phyloP scores from a whole-genome alignment of 768 basidiomycete genomes.

The Russula griseocarnosa region DNA sequence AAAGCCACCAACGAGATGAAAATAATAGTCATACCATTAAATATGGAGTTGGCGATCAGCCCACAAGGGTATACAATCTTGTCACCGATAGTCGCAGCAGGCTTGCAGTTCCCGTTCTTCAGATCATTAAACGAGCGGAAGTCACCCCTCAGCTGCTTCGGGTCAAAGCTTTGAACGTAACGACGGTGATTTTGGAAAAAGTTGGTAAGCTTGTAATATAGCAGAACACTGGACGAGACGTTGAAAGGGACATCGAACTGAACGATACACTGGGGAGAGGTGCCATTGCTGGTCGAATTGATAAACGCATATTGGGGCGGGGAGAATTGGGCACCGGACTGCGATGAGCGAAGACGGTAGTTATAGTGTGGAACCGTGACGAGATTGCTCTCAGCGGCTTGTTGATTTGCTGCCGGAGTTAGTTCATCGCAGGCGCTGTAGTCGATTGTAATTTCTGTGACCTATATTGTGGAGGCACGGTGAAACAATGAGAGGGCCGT shows the following conservation, averaged over 20 bases:
- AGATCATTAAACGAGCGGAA: conserved; percentile 46
- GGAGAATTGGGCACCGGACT: conserved; percentile 43
- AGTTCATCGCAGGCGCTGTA: conserved; percentile 87
- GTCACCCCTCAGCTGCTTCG: conserved; percentile 80
- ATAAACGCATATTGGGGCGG: conserved; percentile 77
- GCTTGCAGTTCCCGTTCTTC: conserved; percentile 81
- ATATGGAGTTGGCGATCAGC: conserved; percentile 92
- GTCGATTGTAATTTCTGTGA: conserved; percentile 91
- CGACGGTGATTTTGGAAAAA: conserved; percentile 98
- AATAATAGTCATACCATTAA: conserved; percentile 66
- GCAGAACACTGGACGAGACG: conserved; percentile 67
- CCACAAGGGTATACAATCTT: conserved; percentile 86
- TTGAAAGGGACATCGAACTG: conserved; percentile 80
- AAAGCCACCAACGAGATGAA: not conserved
- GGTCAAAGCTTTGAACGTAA: conserved; percentile 88
- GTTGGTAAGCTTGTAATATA: conserved; percentile 96
- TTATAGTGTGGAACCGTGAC: conserved; percentile 65
- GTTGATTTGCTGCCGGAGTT: conserved; percentile 37
- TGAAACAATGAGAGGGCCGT: not conserved
- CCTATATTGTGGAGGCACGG: conserved; percentile 40
- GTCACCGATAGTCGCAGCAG: conserved; percentile 52
- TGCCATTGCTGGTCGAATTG: conserved; percentile 39
- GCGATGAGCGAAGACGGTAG: conserved; percentile 63
- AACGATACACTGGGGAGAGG: conserved; percentile 63
- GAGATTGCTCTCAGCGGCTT: conserved; percentile 37